Evolutionary conservation across 352 stramenopile genomes (phyloP).

Genomic region (Globisporangium ultimum): DNA sequence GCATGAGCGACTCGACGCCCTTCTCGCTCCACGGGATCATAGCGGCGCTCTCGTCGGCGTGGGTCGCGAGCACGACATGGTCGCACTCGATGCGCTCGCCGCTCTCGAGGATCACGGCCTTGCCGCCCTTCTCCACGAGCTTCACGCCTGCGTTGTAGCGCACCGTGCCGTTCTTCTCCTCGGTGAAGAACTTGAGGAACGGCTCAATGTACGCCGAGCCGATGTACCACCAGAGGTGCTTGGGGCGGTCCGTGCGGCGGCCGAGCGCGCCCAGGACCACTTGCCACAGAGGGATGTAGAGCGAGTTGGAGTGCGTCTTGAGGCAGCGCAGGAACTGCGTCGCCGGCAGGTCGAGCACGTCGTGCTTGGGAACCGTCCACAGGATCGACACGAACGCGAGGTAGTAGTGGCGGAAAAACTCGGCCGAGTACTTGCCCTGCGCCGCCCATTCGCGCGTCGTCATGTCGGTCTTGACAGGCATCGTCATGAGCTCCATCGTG

Average conservation of each 20-base stretch:
- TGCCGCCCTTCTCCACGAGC: conserved; percentile 71
- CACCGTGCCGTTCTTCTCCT: conserved; percentile 75
- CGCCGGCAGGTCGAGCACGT: conserved; percentile 78
- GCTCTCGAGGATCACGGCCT: conserved; percentile 65
- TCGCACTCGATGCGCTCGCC: conserved; percentile 81
- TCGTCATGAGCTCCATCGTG: conserved; percentile 83
- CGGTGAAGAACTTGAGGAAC: conserved; percentile 84
- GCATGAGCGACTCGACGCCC: conserved; percentile 67
- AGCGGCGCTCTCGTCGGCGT: conserved; percentile 73
- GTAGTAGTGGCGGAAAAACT: conserved; percentile 89
- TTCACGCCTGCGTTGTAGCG: conserved; percentile 73
- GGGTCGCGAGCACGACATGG: conserved; percentile 79
- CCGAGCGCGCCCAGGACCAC: conserved; percentile 73
- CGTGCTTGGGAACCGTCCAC: conserved; percentile 82
- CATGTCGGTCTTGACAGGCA: conserved; percentile 71
- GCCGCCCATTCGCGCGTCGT: conserved; percentile 77
- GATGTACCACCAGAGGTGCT: conserved; percentile 85
- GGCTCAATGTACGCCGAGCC: conserved; percentile 80
- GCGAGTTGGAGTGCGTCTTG: conserved; percentile 84
- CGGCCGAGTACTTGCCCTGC: conserved; percentile 66
- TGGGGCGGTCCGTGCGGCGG: conserved; percentile 71
- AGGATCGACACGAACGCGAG: conserved; percentile 83
- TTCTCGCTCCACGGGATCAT: conserved; percentile 72
- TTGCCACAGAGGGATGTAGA: conserved; percentile 87
- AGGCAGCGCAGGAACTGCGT: conserved; percentile 86